Base-by-base conservation (phyloP, 1,284 basidiomycete genomes). In the Apiotrichum domesticum region DNA sequence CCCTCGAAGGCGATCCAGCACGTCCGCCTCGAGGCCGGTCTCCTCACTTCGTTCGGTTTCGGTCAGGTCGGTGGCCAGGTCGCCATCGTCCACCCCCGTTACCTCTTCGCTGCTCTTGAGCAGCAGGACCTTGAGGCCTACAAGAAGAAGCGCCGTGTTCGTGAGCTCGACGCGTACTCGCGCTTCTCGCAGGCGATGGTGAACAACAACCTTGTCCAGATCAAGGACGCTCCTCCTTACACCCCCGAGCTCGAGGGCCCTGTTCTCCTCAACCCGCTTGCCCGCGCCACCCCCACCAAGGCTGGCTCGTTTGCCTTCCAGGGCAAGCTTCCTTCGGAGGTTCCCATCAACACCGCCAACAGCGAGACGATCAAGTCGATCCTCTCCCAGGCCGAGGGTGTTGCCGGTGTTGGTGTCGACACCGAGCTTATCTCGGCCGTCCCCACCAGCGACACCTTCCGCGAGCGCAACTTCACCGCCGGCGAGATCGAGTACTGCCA, bases 21-120 rank as follows among this genome's bases (percentile, higher is more conserved):
- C 6, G 90, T 94, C 66, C 90, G 90, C 59, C 87, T 98, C 68
- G 87, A 88, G 60, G 88, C 88, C 50, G 91, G 90, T 78, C 81
- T 92, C 61, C 88, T 95, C 82, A 97, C 95, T 3, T 97, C 93
- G 15, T 98, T 98, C 80, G 96, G 96, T 68, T 98, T 98, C 81
- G 96, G 95, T 69, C 96, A 98, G 84, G 94, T 97, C 64, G 96
- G 95, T 63, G 96, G 95, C 61, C 90, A 87, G 61, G 87, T 86
- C 49, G 82, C 95, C 62, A 80, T 97, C 66, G 75, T 98, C 56
- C 87, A 98, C 77, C 92, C 96, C 51, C 88, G 90, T 65, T 92
- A 91, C 80, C 82, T 97, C 62, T 86, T 93, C 64, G 95, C 87
- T 53, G 82, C 88, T 11, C 79, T 98, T 45, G 85, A 89, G 62